These are phyloP conservation scores for Phytophthora cactorum DNA, from an alignment of 352 stramenopile species.

Conservation along the genomic window DNA sequence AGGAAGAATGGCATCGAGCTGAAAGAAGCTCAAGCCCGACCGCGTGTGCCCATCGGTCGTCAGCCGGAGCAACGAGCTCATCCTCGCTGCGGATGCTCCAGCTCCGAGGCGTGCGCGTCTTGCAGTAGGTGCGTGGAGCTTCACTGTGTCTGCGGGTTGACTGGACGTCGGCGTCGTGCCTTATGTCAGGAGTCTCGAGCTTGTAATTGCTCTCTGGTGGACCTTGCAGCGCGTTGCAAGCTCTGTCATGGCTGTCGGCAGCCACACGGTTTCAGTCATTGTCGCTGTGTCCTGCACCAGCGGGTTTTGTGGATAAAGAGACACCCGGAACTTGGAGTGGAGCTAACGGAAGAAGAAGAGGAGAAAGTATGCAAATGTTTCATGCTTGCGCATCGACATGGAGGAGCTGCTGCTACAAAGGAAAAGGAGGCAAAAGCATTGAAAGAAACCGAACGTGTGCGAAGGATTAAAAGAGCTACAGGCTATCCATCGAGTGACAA, in stretches of 20 bases:
- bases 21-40: slow-evolving; percentile 11
- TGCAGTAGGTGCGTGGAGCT: slow-evolving; percentile 67
- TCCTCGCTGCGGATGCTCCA: slow-evolving; percentile 53
- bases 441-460: slow-evolving; percentile 38
- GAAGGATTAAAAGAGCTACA: slow-evolving; percentile 38
- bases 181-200: slow-evolving; percentile 71
- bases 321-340: slow-evolving; percentile 23
- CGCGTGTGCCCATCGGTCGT: slow-evolving; percentile 23
- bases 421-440: slow-evolving; percentile 24
- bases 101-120: slow-evolving; percentile 51
- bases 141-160: slow-evolving; percentile 61
- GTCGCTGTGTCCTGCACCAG: slow-evolving; percentile 64
- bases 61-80: slow-evolving; percentile 25
- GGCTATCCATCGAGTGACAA: slow-evolving; percentile 53
- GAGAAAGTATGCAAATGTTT: slow-evolving; percentile 50
- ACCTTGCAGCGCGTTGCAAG: slow-evolving; percentile 43
- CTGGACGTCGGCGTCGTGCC: slow-evolving; percentile 18
- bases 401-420: slow-evolving; percentile 27
- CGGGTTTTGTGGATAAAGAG: slow-evolving; percentile 31
- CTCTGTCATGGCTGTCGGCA: slow-evolving; percentile 68
- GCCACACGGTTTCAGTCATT: slow-evolving; percentile 49
- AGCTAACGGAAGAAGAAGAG: slow-evolving; percentile 25
- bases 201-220: slow-evolving; percentile 54
- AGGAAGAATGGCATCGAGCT: slow-evolving; percentile 33
- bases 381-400: slow-evolving; percentile 28